These are phyloP conservation scores for Hypoxylon sp. DNA, from an alignment of 2,329 filamentous ascomycete species.

Conservation along the genomic window DNA sequence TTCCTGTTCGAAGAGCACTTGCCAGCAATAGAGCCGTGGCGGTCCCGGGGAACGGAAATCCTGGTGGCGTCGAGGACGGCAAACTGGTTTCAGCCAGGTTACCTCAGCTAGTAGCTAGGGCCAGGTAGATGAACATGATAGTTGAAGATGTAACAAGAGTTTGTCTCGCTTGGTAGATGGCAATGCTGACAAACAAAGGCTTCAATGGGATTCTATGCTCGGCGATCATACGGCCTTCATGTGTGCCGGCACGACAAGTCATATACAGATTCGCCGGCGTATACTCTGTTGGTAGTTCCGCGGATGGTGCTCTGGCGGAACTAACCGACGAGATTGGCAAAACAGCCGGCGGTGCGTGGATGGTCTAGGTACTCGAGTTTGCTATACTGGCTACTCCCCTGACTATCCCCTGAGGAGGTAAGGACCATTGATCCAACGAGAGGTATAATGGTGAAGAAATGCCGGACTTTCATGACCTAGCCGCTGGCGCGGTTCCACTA, in stretches of 20 bases:
- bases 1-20: not conserved
- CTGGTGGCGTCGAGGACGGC: not conserved
- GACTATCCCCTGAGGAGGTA: no score
- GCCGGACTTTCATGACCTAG: slow-evolving; percentile 22
- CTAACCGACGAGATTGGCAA: not conserved
- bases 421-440: slow-evolving; percentile 15
- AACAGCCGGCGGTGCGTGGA: slow-evolving; percentile 2
- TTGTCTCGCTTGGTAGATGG: not conserved
- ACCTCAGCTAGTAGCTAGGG: not conserved
- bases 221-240: not conserved
- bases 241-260: not conserved
- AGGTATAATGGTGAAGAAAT: slow-evolving; percentile 3
- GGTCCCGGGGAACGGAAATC: not conserved
- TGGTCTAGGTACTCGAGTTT: slow-evolving; percentile 11
- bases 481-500: slow-evolving; percentile 18
- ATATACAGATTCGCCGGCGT: slow-evolving; percentile 5
- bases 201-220: not conserved
- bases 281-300: slow-evolving; percentile 2
- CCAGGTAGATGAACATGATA: not conserved
- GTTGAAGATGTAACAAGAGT: not conserved
- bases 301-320: slow-evolving; percentile 12
- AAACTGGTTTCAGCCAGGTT: no score
- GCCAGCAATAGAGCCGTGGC: not conserved
- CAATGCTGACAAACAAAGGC: not conserved
- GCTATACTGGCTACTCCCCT: no score